Conservation (phyloP, 352 stramenopile species). For the Globisporangium ultimum region DNA sequence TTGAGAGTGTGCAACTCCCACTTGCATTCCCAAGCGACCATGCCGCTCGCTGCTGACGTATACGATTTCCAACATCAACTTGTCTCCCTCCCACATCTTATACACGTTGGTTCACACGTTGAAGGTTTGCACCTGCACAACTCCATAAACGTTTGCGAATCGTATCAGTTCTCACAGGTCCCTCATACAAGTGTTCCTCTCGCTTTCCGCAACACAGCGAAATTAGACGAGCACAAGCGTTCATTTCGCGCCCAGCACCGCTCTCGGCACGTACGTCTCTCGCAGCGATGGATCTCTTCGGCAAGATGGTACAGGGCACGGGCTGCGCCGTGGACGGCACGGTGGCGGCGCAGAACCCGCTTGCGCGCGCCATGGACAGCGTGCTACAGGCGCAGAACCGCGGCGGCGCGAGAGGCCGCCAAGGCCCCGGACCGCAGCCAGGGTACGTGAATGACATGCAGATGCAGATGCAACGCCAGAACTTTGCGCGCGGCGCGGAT, state of each 20-base stretch:
- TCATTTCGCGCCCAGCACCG: no score
- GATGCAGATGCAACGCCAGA: conserved; percentile 75
- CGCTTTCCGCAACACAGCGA: background rate
- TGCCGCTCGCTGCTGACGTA: background rate
- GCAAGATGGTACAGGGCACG: conserved; percentile 81
- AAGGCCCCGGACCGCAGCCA: conserved; percentile 27
- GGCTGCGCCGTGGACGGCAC: conserved; percentile 81
- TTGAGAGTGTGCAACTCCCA: background rate
- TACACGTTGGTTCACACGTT: background rate
- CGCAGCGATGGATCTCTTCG: conserved; percentile 67
- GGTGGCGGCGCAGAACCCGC: conserved; percentile 79
- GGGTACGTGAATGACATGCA: conserved; percentile 39
- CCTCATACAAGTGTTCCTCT: background rate
- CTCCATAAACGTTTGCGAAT: conserved; percentile 3
- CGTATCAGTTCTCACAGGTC: background rate
- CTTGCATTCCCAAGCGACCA: background rate
- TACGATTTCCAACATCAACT: background rate
- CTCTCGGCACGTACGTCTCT: background rate
- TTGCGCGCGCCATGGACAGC: conserved; percentile 74
- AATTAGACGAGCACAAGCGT: background rate
- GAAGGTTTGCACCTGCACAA: background rate
- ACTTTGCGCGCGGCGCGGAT: conserved; percentile 45
- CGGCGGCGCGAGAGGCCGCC: conserved; percentile 16
- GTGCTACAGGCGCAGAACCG: conserved; percentile 65
- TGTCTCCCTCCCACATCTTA: background rate